Evolutionary conservation across 768 basidiomycete genomes (phyloP), one percentile per base, ranked within the genome.

Genomic region (Boletus rubescentipes): DNA sequence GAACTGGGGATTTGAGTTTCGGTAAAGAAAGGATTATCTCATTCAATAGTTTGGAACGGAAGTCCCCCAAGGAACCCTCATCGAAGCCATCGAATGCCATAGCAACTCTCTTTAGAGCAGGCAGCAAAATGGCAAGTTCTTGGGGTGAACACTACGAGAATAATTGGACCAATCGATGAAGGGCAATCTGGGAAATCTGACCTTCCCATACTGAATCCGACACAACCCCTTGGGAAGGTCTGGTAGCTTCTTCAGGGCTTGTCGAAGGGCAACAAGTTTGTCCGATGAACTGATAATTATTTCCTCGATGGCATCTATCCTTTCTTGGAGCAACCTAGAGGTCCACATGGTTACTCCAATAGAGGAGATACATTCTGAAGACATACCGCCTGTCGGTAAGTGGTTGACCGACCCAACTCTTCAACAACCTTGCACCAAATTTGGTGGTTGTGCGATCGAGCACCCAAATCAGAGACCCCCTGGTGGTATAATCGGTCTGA

Each of bases 171-270:
- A 1, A 30, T 43, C n/a, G 42, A 34, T 37, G 29, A 35, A 32
- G 10, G 21, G 34, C n/a, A 9, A 8, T 32, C 20, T 9, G 32
- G n/a, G 10, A 59, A 44, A 46, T 23, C 75, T 59, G 59, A 93
- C 92, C 75, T 93, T 90, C 43, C 93, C 90, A 61, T 96, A 96
- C 64, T 95, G 92, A 31, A 98, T 89, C 30, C 93, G 77, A 55
- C 86, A 88, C 15, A 98, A 73, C 0, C 96, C 96, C 65, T 82
- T 87, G 0, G 89, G 84, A 42, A 98, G 81, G 67, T 98, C 94
- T 0, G 94, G 93, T n/a, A 93, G 76, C 32, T 80, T 81, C 64
- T 73, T 85, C 51, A 96, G 74, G n/a, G 83, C 66, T 34, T 81
- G 77, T 16, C 88, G 82, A n/a, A 96, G 77, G 32, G 78, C 79